Base-by-base conservation (phyloP, 805 yeast genomes). In the Cyberlindnera mississippiensis region DNA sequence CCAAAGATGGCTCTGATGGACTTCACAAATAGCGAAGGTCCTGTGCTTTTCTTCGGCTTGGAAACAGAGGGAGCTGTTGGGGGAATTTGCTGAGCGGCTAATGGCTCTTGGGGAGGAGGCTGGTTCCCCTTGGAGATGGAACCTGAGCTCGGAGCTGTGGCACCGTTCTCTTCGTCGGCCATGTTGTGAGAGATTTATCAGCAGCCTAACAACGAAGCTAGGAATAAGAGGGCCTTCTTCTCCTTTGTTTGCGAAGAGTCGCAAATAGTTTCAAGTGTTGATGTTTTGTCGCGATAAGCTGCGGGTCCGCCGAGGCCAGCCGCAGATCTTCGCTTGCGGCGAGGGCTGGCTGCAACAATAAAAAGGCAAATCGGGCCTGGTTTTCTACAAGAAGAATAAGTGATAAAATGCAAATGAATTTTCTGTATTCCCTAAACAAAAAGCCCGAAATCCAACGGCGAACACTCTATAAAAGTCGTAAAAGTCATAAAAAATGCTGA, bases 1-100 rank as follows among this genome's bases (percentile, higher is more conserved):
- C 84, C 80, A 58, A 82, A 79, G 1, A 75, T 60, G 6, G 80
- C 68, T 41, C 82, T 68, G 8, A 72, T 31, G 18, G 62, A 58
- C 29, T 48, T 43, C 2, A 36, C 34, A 24, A 55, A 31, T 4
- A 44, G 3, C 1, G 59, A 55, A 11, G 56, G 48, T 6, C 17
- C 44, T 6, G 29, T n/a, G 14, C 6, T 27, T 10, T 19, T 12
- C 18, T 18, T 11, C 26, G 14, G 38, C 13, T n/a, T 32, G 31
- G 40, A 3, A 24, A 2, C 13, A 32, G 14, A 14, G 15, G 29
- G 18, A 9, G 42, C 26, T 31, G 41, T 19, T 14, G 42, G 34
- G 22, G 10, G 19, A 16, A 14, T 15, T 15, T 7, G 28, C 15
- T 11, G 33, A 3, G n/a, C n/a, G 13, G 19, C n/a, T 12, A 28